Base-by-base conservation (phyloP, 2,329 filamentous ascomycete genomes). In the Fusarium transvaalense region DNA sequence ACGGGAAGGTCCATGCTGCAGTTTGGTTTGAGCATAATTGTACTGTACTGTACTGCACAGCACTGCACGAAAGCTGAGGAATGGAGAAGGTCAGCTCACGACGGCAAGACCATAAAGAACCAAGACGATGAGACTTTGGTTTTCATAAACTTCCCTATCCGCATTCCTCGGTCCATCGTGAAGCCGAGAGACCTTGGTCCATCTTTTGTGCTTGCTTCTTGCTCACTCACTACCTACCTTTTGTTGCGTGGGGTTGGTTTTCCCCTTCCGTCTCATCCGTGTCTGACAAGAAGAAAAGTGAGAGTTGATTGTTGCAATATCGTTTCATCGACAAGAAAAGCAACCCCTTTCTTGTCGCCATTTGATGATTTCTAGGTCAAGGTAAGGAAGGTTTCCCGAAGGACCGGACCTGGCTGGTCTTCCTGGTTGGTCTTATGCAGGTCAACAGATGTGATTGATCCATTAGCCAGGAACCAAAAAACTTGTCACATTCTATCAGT, bases 21-120 rank as follows among this genome's bases (percentile, higher is more conserved):
- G 35, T 38, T 31, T 21, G 42, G 14, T n/a, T 25, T 37, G 15
- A 34, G 23, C 35, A 51, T 29, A 19, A 60, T 32, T 56, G 64
- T 51, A 45, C 23, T 4, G 23, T 25, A 25, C 23, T 25, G 61
- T 57, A 55, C n/a, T 56, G 64, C 47, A 45, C 23, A 6, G 23
- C 6, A 25, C 23, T 25, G 61, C 55, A 55, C 57, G 37, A 68
- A 35, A 62, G 70, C 58, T 64, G 70, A 73, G 71, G 71, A 74
- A 74, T 70, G 72, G 68, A 61, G 61, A 50, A 19, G n/a, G 57
- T 39, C 47, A 61, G 56, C 56, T 54, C 54, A 45, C 34, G 47
- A 50, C 45, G 48, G 39, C 29, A 52, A 48, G 42, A 51, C 32
- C 51, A 51, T 57, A 41, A 55, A 45, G 38, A 50, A 31, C 53